Evolutionary conservation across 306 rosid genomes (phyloP).

Genomic region (Cyamopsis tetragonoloba): DNA sequence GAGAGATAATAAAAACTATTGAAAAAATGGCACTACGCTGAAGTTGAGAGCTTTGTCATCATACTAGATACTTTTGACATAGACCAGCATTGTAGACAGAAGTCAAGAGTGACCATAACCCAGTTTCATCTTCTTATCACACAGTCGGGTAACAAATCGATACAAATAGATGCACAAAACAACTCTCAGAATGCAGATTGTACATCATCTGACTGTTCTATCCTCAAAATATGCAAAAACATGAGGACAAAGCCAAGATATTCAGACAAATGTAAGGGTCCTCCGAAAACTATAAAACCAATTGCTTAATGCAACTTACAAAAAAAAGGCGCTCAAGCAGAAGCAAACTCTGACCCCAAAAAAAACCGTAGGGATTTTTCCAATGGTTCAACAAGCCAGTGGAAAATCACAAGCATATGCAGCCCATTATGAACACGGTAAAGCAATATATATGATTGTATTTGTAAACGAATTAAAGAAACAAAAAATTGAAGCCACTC

Average conservation of each 20-base stretch:
- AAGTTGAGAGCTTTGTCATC: neutral
- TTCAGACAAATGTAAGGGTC: neutral
- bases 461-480: constrained; percentile 42
- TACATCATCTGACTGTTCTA: constrained; percentile 7
- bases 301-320: constrained; percentile 15
- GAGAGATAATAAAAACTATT: neutral
- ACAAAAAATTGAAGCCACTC: constrained; percentile 35
- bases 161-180: neutral
- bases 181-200: neutral
- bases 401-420: constrained; percentile 30
- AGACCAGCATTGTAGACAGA: neutral
- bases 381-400: constrained; percentile 29
- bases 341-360: constrained; percentile 29
- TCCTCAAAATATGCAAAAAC: constrained; percentile 22
- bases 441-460: constrained; percentile 28
- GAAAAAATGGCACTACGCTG: neutral
- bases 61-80: neutral
- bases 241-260: constrained; percentile 8
- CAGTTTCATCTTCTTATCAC: neutral
- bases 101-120: neutral
- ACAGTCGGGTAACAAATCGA: neutral
- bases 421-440: constrained; percentile 9
- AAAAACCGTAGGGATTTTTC: constrained; percentile 29
- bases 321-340: constrained; percentile 27
- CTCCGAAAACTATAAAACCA: constrained; percentile 9